Base-by-base conservation (phyloP, 2,329 filamentous ascomycete species). In the Ophiognomonia clavigignenti-juglandacearum region DNA sequence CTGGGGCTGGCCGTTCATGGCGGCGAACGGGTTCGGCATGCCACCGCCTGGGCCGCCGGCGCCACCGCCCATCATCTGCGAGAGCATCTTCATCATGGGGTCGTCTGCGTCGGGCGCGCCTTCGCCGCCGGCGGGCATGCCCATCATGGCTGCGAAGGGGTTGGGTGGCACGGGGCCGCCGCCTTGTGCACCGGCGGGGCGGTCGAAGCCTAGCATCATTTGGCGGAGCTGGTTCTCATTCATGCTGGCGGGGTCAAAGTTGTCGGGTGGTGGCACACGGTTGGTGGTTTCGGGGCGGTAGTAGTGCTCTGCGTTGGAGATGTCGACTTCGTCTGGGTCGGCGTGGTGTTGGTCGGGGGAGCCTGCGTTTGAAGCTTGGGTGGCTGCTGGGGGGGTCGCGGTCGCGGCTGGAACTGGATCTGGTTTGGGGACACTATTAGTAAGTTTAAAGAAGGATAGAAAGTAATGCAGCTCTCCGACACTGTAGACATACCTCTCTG, bases 241-340 rank as follows among this genome's bases (percentile, higher is more conserved):
- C 38, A 78, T 60, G 36, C 64, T 57, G 39, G 53, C 59, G 19
- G 63, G 57, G 50, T 67, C 61, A 43, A 60, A 51, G 32, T 58
- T 50, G 19, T 48, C 52, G 4, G 54, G 43, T 6, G 45, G 49
- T 26, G 64, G 56, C 43, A 70, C 59, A 43, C 69, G 66, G 19
- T 68, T 57, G 34, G 70, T 69, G 9, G 67, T 65, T 20, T 69
- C 65, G 1, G 82, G 83, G 27, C 75, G 66, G 65, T 85, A 86
- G 65, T 76, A 83, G 66, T 87, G 85, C 29, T 32, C 29, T 6
- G 29, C 10, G 54, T 84, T 68, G n/a, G 85, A 87, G 56, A 92
- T 89, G 62, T 91, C 86, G 53, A 88, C 77, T 64, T 90, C 87
- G 5, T 83, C 85, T 6, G 86, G 86, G 57, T 88, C 84, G 47